Evolutionary conservation across 2,329 filamentous ascomycete species (phyloP).

Genomic region (Epicoccum sorghinum): DNA sequence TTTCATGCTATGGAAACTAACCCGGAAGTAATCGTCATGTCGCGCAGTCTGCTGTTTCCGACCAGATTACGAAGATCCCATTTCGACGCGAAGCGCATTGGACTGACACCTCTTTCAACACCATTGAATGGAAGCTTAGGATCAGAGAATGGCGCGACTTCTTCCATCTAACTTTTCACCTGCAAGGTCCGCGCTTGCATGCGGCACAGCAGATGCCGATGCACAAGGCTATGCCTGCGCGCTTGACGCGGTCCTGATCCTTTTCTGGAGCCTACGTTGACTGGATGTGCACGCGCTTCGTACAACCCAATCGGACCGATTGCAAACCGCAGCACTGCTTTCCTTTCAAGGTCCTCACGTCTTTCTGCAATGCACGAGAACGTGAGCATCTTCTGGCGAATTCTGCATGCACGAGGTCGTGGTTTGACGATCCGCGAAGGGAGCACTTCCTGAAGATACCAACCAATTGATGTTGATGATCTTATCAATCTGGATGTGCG

Average conservation of each 20-base stretch:
- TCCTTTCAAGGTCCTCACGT: not conserved
- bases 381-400: not conserved
- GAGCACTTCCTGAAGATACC: not conserved
- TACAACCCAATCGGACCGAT: slow-evolving; percentile 12
- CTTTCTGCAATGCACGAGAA: not conserved
- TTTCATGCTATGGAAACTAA: slow-evolving; percentile 14
- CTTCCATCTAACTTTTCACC: not conserved
- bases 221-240: slow-evolving; percentile 1
- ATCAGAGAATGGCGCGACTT: not conserved
- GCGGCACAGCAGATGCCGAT: slow-evolving; percentile 2
- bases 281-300: slow-evolving; percentile 3
- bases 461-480: slow-evolving; percentile 10
- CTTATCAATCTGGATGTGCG: slow-evolving; percentile 14
- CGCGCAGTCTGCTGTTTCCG: slow-evolving; percentile 13
- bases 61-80: not conserved
- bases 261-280: not conserved
- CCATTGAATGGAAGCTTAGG: not conserved
- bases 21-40: slow-evolving; percentile 6
- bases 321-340: not conserved
- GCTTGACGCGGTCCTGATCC: slow-evolving; percentile 12
- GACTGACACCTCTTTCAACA: not conserved
- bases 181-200: slow-evolving; percentile 10
- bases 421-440: not conserved
- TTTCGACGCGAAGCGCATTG: slow-evolving; percentile 7
- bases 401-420: not conserved